Percentiles rank a stretch among this genome's conserved stretches.
phyloP scores from a whole-genome alignment of 2,329 filamentous ascomycete genomes.

The Ceratocystis eucalypticola region DNA sequence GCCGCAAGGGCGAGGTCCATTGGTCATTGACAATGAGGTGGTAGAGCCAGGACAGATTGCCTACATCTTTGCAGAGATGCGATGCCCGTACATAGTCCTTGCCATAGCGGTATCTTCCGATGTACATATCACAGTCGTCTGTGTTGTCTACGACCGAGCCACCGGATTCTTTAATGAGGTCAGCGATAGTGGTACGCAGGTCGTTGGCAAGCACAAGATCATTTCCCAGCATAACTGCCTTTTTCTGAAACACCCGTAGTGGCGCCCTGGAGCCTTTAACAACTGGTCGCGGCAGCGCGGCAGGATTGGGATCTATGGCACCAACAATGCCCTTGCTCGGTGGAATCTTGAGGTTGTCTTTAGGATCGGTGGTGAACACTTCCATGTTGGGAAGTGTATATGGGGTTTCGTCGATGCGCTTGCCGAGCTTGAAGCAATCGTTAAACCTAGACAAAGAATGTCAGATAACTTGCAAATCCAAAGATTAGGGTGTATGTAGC shows the following conservation, averaged over 20 bases:
- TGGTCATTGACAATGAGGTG: conserved; percentile 76
- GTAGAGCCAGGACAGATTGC: conserved; percentile 88
- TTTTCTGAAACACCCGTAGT: conserved; percentile 64
- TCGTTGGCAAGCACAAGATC: conserved; percentile 61
- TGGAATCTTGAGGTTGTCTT: conserved; percentile 43
- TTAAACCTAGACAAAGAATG: conserved; percentile 55
- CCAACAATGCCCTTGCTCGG: conserved; percentile 50
- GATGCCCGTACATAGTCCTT: conserved; percentile 64
- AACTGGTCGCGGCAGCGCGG: conserved; percentile 33
- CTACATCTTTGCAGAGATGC: conserved; percentile 66
- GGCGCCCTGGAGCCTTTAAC: conserved; percentile 34
- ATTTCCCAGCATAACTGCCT: conserved; percentile 59
- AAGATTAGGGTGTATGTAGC: conserved; percentile 21
- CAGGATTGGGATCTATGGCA: conserved; percentile 41
- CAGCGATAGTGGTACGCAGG: conserved; percentile 52
- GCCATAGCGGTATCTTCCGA: conserved; percentile 79
- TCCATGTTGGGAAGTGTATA: conserved; percentile 80
- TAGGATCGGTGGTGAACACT: conserved; percentile 49
- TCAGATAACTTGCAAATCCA: not conserved
- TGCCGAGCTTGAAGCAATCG: conserved; percentile 85
- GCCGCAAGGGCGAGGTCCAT: conserved; percentile 74
- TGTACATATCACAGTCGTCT: conserved; percentile 62
- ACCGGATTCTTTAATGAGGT: conserved; percentile 57
- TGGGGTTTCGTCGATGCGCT: conserved; percentile 75
- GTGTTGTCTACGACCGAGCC: conserved; percentile 54